A percentile compares a stretch with the other conserved stretches of the same genome.
phyloP scores from a whole-genome alignment of 768 basidiomycete species.

The Auriscalpium vulgare region DNA sequence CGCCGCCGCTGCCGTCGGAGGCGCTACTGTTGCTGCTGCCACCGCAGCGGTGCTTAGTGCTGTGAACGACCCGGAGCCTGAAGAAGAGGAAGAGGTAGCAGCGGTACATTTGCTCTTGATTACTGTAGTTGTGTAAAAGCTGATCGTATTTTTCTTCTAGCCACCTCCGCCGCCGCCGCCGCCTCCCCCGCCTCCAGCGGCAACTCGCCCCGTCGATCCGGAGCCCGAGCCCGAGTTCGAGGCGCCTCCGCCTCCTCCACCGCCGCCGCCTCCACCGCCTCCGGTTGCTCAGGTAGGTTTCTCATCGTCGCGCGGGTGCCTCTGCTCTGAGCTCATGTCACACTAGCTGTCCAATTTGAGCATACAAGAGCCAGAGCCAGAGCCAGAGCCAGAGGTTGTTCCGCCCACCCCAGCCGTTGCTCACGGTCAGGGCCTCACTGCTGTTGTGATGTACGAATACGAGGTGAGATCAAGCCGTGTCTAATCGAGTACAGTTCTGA shows the following conservation, averaged over 20 bases:
- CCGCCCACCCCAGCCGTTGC: conserved; percentile 31
- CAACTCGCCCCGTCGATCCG: conserved; percentile 17
- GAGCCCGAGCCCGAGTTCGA: conserved; percentile 29
- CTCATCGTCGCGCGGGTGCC: conserved; percentile 1
- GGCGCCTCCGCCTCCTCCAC: conserved; percentile 32
- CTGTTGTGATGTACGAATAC: conserved; percentile 76
- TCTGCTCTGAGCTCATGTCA: neutral
- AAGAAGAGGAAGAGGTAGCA: conserved; percentile 2
- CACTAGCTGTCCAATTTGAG: conserved; percentile 8
- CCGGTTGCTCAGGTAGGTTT: conserved; percentile 16
- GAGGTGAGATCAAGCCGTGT: conserved; percentile 34
- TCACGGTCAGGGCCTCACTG: conserved; percentile 45
- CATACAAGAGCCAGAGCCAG: conserved; percentile 19
- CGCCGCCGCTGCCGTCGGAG: conserved; percentile 33
- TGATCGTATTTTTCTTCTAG: neutral
- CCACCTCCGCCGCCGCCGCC: conserved; percentile 27
- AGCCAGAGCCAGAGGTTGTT: conserved; percentile 33
- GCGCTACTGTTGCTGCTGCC: neutral
- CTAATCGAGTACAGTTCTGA: no score
- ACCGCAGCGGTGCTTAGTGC: neutral
- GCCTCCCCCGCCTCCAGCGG: conserved; percentile 19
- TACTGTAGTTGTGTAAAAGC: neutral
- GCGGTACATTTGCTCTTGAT: neutral
- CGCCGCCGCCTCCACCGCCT: conserved; percentile 39
- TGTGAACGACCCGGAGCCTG: conserved; percentile 2